Evolutionary conservation across 495 filamentous ascomycete species (phyloP).

Genomic region (Xylaria castorea): DNA sequence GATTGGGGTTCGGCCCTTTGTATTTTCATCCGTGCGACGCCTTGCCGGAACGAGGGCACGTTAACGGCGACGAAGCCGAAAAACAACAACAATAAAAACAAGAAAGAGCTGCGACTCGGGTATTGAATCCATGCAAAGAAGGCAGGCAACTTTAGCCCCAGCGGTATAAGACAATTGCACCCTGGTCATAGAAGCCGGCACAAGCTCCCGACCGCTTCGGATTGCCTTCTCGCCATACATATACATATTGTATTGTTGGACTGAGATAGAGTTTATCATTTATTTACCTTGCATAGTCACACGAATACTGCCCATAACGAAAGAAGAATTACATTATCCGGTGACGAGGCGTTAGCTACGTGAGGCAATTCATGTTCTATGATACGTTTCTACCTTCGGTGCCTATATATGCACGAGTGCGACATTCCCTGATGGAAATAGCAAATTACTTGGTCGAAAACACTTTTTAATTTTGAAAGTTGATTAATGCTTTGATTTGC

Average conservation of each 20-base stretch:
- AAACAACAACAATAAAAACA: no score
- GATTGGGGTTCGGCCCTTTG: neutral
- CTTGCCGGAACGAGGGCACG: neutral
- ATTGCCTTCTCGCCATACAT: neutral
- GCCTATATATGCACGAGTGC: no score
- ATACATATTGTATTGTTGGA: neutral
- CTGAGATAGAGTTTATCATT: neutral
- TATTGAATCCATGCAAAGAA: neutral
- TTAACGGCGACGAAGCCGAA: neutral
- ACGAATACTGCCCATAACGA: neutral
- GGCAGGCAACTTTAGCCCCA: neutral
- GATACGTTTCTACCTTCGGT: neutral
- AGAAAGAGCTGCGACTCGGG: neutral
- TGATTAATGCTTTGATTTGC: neutral
- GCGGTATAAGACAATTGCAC: neutral
- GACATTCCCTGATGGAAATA: neutral
- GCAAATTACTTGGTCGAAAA: no score
- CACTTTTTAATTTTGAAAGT: neutral
- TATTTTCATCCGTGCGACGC: neutral
- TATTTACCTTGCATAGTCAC: neutral
- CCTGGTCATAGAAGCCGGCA: constrained; percentile 1
- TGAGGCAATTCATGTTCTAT: neutral
- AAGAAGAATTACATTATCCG: neutral
- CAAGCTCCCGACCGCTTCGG: neutral
- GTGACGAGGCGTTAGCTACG: neutral